These are phyloP conservation scores for Apophysomyces variabilis DNA, from an alignment of 371 early-diverging fungal species.

Conservation along the genomic window DNA sequence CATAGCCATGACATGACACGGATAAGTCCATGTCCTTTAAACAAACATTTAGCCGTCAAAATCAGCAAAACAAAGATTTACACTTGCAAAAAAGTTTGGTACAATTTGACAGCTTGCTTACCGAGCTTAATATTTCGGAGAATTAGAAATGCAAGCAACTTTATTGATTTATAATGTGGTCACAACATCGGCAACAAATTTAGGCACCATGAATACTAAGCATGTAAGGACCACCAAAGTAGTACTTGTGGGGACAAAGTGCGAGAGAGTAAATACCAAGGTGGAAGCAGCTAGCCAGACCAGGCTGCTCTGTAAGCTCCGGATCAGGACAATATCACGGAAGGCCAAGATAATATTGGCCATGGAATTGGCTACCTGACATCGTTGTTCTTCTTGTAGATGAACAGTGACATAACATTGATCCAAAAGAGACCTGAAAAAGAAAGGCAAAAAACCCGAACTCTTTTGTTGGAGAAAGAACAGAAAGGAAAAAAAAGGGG, in stretches of 20 bases:
- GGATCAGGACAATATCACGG: neutral
- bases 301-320: neutral
- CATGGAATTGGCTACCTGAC: neutral
- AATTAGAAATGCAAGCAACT: no score
- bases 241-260: neutral
- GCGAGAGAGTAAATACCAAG: neutral
- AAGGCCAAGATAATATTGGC: neutral
- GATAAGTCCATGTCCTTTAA: no score
- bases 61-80: no score
- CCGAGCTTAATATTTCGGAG: no score
- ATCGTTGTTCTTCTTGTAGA: neutral
- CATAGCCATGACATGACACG: no score
- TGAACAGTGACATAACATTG: neutral
- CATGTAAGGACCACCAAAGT: conserved; percentile 3
- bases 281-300: conserved; percentile 1
- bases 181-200: neutral
- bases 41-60: no score
- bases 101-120: no score
- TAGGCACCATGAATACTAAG: conserved; percentile 2
- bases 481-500: neutral
- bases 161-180: conserved; percentile 7
- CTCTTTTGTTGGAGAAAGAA: neutral
- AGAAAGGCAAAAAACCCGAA: neutral
- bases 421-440: neutral
- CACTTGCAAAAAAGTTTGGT: no score